Percentiles rank a stretch among this genome's conserved stretches.
Evolutionary conservation across 2,329 filamentous ascomycete species (phyloP).

Genomic region (Xylariaceae sp.): DNA sequence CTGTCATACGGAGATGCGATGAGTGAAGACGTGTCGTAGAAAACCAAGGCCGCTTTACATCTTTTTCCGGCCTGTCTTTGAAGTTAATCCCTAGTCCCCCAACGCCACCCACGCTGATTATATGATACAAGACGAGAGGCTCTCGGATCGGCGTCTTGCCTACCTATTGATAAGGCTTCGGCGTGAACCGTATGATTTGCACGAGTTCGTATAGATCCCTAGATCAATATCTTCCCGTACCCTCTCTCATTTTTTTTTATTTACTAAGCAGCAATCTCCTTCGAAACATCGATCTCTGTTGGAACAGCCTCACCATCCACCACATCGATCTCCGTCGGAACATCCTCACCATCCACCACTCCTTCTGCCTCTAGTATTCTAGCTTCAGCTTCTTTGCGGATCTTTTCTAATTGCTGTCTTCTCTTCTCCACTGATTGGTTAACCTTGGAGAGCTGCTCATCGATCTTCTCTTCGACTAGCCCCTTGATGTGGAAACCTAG

Average conservation of each 20-base stretch:
- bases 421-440: conserved; percentile 39
- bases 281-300: conserved; percentile 16
- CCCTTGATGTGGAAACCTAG: conserved; percentile 75
- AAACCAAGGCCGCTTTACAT: neutral
- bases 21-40: neutral
- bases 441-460: conserved; percentile 55
- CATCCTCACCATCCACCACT: conserved; percentile 22
- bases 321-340: conserved; percentile 13
- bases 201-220: conserved; percentile 23
- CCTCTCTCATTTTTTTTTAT: conserved; percentile 34
- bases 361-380: conserved; percentile 18
- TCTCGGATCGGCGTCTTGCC: neutral
- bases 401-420: conserved; percentile 29
- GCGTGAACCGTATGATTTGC: conserved; percentile 12
- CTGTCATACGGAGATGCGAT: neutral
- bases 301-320: conserved; percentile 19
- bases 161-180: neutral
- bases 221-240: conserved; percentile 33
- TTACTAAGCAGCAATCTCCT: conserved; percentile 29
- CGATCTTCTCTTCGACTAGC: conserved; percentile 72
- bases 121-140: conserved; percentile 11
- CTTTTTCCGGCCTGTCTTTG: conserved; percentile 1
- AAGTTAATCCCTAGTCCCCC: conserved; percentile 1
- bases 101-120: conserved; percentile 14
- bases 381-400: conserved; percentile 23